Evolutionary conservation across 768 basidiomycete genomes (phyloP).

Genomic region (Boletus sp.): DNA sequence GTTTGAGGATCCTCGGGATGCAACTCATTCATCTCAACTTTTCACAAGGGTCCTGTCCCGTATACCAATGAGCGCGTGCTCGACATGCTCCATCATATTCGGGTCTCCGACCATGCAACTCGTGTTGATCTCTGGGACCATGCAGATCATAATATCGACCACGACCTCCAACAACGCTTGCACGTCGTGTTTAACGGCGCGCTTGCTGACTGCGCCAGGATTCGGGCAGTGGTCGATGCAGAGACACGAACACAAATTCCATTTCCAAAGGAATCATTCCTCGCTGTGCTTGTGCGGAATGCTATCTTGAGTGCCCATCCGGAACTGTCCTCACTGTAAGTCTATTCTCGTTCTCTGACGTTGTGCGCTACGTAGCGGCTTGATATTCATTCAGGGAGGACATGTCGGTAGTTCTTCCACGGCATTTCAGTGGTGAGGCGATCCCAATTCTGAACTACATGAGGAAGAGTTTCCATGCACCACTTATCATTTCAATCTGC

Average conservation of each 20-base stretch:
- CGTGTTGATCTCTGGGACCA: not conserved
- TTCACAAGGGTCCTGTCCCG: not conserved
- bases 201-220: slow-evolving; percentile 4
- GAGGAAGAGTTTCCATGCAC: not conserved
- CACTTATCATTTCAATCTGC: not conserved
- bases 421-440: slow-evolving; percentile 2
- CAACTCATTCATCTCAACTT: not conserved
- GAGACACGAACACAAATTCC: not conserved
- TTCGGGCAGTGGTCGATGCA: not conserved
- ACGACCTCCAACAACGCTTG: not conserved
- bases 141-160: not conserved
- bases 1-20: not conserved
- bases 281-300: slow-evolving; percentile 2
- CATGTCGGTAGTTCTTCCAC: slow-evolving; percentile 2
- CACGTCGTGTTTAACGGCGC: not conserved
- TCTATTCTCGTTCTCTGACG: not conserved
- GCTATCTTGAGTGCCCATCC: not conserved
- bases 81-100: not conserved
- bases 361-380: not conserved
- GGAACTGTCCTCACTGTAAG: not conserved
- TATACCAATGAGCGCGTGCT: not conserved
- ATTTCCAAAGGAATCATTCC: slow-evolving; percentile 9
- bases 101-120: not conserved
- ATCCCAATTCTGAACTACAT: slow-evolving; percentile 5
- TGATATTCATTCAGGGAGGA: slow-evolving; percentile 2